A percentile compares a stretch with the other conserved stretches of the same genome.
phyloP scores from a whole-genome alignment of 176 grass and related monocot species.

The Avena sativa region DNA sequence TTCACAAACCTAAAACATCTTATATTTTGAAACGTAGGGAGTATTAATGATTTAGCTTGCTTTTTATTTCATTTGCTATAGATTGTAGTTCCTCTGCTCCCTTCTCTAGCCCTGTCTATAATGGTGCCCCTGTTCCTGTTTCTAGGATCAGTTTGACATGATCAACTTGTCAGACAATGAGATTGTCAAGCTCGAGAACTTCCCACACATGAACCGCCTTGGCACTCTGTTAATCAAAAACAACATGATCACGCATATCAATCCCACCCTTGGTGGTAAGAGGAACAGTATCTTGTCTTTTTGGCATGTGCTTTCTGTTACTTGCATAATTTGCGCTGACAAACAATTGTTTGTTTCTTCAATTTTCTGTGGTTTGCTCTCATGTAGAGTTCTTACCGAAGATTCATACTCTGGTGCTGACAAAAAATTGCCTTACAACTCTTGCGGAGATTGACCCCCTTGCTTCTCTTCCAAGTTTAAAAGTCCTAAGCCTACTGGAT shows the following conservation, averaged over 20 bases:
- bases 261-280: conserved; percentile 87
- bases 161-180: conserved; percentile 92
- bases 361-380: conserved; percentile 3
- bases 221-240: conserved; percentile 89
- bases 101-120: background rate
- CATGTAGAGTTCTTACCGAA: conserved; percentile 83
- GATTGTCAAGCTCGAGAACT: conserved; percentile 92
- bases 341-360: background rate
- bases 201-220: conserved; percentile 83
- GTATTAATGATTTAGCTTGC: background rate
- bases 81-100: background rate
- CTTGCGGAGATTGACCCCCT: conserved; percentile 89
- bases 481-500: conserved; percentile 89
- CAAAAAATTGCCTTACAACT: conserved; percentile 80
- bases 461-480: conserved; percentile 70
- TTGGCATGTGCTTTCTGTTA: background rate
- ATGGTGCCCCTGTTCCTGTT: background rate
- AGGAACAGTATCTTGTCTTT: background rate
- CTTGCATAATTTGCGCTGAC: background rate
- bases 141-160: conserved; percentile 84
- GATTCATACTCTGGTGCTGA: conserved; percentile 83
- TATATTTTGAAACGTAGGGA: too few species aligned
- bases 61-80: background rate
- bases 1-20: too few species aligned
- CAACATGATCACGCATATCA: conserved; percentile 90